Percentiles rank a stretch among this genome's conserved stretches.
phyloP scores from a whole-genome alignment of 768 basidiomycete species.

The Melanogaster broomeanus region DNA sequence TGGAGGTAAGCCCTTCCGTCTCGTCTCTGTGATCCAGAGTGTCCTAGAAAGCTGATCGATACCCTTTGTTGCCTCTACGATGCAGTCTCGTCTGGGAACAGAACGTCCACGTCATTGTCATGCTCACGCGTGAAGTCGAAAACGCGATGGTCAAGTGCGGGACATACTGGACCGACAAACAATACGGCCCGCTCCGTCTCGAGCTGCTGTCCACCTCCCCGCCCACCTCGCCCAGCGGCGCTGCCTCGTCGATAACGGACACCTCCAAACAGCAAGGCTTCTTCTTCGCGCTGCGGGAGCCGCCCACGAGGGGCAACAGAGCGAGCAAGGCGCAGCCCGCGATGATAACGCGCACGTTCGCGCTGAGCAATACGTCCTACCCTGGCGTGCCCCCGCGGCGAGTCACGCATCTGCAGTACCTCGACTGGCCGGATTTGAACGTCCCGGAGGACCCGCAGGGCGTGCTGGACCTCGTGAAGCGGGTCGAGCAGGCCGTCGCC shows the following conservation, averaged over 20 bases:
- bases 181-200: slow-evolving; percentile 73
- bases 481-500: slow-evolving; percentile 47
- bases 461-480: slow-evolving; percentile 70
- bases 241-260: slow-evolving; percentile 38
- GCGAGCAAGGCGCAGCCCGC: slow-evolving; percentile 17
- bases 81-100: slow-evolving; percentile 91
- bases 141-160: slow-evolving; percentile 90
- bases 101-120: slow-evolving; percentile 91
- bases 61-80: background rate
- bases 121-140: slow-evolving; percentile 93
- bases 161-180: slow-evolving; percentile 75
- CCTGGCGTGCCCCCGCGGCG: slow-evolving; percentile 61
- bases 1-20: slow-evolving; percentile 75
- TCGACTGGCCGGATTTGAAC: slow-evolving; percentile 96
- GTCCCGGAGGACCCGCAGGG: slow-evolving; percentile 84
- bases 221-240: slow-evolving; percentile 15
- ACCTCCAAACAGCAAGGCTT: slow-evolving; percentile 31
- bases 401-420: slow-evolving; percentile 87
- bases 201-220: slow-evolving; percentile 51
- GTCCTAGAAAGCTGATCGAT: slow-evolving; percentile 3
- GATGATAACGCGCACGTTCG: slow-evolving; percentile 64
- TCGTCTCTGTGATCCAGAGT: background rate
- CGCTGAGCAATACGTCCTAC: slow-evolving; percentile 61
- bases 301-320: slow-evolving; percentile 6
- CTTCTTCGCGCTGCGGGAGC: slow-evolving; percentile 40